These are phyloP conservation scores for Calonectria pteridis DNA, from an alignment of 2,329 filamentous ascomycete genomes.

Conservation along the genomic window DNA sequence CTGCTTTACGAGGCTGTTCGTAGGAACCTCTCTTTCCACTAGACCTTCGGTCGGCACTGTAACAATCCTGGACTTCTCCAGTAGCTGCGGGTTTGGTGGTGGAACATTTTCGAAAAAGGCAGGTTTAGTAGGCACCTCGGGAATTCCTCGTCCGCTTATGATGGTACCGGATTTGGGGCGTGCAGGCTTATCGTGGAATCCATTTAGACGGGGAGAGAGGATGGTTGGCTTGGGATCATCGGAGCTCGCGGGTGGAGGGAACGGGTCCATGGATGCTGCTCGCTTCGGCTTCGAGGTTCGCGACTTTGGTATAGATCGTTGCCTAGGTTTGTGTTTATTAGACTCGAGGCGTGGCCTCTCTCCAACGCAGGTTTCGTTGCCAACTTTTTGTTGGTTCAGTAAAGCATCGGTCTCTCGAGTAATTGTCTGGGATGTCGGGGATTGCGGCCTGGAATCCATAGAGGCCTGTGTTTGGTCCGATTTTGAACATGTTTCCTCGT, in stretches of 20 bases:
- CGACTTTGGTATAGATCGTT: constrained; percentile 24
- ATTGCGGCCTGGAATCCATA: constrained; percentile 10
- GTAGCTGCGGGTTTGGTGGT: constrained; percentile 34
- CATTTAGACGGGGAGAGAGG: constrained; percentile 47
- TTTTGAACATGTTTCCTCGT: neutral
- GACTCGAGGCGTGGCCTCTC: constrained; percentile 14
- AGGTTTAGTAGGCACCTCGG: constrained; percentile 52
- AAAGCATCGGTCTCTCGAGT: constrained; percentile 17
- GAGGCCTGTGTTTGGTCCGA: neutral
- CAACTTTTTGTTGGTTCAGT: neutral
- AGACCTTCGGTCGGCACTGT: neutral
- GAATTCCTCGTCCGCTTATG: constrained; percentile 46
- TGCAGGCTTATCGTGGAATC: constrained; percentile 51
- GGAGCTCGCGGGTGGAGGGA: constrained; percentile 37
- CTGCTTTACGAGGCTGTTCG: constrained; percentile 32
- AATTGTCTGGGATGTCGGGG: neutral
- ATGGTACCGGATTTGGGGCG: constrained; percentile 46
- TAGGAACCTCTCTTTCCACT: constrained; percentile 30
- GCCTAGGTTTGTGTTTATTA: constrained; percentile 23
- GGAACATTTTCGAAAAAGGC: constrained; percentile 56
- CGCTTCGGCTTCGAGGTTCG: constrained; percentile 46
- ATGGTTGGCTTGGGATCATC: constrained; percentile 49
- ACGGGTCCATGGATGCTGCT: constrained; percentile 48
- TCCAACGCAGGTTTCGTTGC: neutral
- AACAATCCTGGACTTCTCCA: constrained; percentile 10